phyloP scores from a whole-genome alignment of 768 basidiomycete genomes.

The Bullera alba region DNA sequence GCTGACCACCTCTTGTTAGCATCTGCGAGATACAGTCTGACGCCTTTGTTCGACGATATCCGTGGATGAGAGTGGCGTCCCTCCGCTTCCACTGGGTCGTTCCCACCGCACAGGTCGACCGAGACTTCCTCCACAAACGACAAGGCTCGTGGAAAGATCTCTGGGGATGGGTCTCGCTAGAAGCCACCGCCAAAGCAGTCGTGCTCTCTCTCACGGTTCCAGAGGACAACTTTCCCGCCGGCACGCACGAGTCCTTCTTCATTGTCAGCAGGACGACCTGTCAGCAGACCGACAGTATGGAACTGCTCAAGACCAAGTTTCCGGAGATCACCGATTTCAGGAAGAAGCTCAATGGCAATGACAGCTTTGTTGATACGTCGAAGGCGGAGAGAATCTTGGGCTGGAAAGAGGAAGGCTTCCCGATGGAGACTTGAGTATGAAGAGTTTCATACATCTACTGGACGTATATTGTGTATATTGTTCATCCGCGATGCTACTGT shows the following conservation, averaged over 20 bases:
- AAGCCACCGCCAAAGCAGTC: constrained; percentile 61
- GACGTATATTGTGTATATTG: no score
- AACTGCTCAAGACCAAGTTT: constrained; percentile 52
- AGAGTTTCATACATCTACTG: no score
- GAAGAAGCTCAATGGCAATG: constrained; percentile 45
- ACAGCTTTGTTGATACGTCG: constrained; percentile 58
- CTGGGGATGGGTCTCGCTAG: constrained; percentile 66
- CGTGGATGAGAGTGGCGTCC: constrained; percentile 59
- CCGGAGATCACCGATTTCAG: constrained; percentile 50
- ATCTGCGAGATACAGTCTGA: constrained; percentile 65
- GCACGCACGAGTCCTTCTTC: constrained; percentile 67
- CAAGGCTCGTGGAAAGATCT: constrained; percentile 45
- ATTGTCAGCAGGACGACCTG: constrained; percentile 56
- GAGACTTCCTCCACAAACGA: constrained; percentile 29
- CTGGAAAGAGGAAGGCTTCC: constrained; percentile 48
- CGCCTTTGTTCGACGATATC: constrained; percentile 59
- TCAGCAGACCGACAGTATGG: constrained; percentile 46
- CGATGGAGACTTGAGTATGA: no score
- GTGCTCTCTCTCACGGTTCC: constrained; percentile 54
- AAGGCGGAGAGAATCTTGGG: constrained; percentile 59
- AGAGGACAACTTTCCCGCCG: constrained; percentile 20
- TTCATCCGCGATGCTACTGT: no score
- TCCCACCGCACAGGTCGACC: constrained; percentile 42
- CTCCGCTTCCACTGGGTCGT: constrained; percentile 50
- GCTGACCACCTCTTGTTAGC: constrained; percentile 14